Percentiles rank a stretch among this genome's conserved stretches.
Evolutionary conservation across 129 eudicot species (phyloP).

Genomic region (Apium graveolens): DNA sequence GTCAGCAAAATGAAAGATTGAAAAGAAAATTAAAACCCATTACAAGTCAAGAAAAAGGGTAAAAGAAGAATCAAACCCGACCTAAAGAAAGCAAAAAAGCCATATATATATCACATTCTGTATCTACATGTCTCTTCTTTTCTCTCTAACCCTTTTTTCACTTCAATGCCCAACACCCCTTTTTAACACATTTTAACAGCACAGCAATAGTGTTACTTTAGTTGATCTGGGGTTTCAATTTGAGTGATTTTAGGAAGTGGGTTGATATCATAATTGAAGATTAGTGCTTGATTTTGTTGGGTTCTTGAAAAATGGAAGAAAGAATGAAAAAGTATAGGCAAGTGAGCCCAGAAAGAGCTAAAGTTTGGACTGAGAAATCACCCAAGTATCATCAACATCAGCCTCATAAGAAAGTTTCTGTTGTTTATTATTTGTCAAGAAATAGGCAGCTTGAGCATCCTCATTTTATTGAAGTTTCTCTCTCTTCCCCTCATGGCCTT

Average conservation of each 20-base stretch:
- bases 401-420: slow-evolving; percentile 55
- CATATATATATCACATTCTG: not conserved
- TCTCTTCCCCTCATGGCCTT: slow-evolving; percentile 80
- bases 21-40: not conserved
- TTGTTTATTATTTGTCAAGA: slow-evolving; percentile 75
- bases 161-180: not conserved
- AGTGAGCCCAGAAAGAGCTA: slow-evolving; percentile 88
- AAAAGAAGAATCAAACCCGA: not conserved
- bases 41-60: not conserved
- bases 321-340: slow-evolving; percentile 66
- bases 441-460: slow-evolving; percentile 98
- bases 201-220: not conserved
- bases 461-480: slow-evolving; percentile 82
- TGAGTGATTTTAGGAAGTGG: not conserved
- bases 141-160: not conserved
- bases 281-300: not conserved
- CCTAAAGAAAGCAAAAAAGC: not conserved
- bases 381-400: slow-evolving; percentile 55
- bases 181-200: not conserved
- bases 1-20: slow-evolving; percentile 4
- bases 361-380: slow-evolving; percentile 90
- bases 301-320: slow-evolving; percentile 39
- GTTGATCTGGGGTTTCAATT: not conserved
- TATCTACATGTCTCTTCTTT: not conserved
- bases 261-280: not conserved